Evolutionary conservation across 2,329 filamentous ascomycete genomes (phyloP), one percentile per base, ranked within the genome.

Genomic region (Trichoderma polysporum): DNA sequence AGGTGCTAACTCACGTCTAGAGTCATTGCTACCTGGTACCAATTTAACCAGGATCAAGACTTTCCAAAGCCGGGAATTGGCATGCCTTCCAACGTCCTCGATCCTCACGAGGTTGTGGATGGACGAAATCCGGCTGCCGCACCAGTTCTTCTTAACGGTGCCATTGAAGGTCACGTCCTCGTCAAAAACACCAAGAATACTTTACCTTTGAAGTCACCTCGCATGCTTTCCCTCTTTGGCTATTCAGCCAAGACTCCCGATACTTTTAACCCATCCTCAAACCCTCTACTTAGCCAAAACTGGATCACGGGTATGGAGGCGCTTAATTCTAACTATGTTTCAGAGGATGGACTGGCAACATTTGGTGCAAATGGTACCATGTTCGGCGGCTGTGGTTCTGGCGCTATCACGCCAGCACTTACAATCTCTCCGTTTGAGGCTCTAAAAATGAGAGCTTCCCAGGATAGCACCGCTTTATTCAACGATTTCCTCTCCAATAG

Each of bases 121-220:
- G 87, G 83, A 2, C 79, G 85, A 25, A 84, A 89, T 71, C 76
- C 58, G 73, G 76, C 76, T 6, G 76, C 79, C 4, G 74, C 75
- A 35, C 68, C 73, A 1, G 74, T 76, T 0, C 74, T 88, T 0
- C 72, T 88, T 0, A 79, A 86, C n/a, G 85, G 86, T 3, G 87
- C 86, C 0, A 78, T 88, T 4, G 87, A 89, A 71, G 87, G 88
- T 4, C 86, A 89, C 63, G 88, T 90, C 1, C 80, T 90, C 0
- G 81, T 90, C 33, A 90, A 90, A 74, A 90, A 90, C 73, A 77
- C 73, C 45, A 84, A 85, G 49, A 79, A 79, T 15, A 78, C 85
- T 0, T 79, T 90, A 0, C 88, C 88, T 0, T 75, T 90, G 0
- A 79, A 80, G 9, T 75, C 80, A 12, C 83, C 83, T 2, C 77